Base-by-base conservation (phyloP, 1,284 basidiomycete species). In the Vanrija pseudolonga region DNA sequence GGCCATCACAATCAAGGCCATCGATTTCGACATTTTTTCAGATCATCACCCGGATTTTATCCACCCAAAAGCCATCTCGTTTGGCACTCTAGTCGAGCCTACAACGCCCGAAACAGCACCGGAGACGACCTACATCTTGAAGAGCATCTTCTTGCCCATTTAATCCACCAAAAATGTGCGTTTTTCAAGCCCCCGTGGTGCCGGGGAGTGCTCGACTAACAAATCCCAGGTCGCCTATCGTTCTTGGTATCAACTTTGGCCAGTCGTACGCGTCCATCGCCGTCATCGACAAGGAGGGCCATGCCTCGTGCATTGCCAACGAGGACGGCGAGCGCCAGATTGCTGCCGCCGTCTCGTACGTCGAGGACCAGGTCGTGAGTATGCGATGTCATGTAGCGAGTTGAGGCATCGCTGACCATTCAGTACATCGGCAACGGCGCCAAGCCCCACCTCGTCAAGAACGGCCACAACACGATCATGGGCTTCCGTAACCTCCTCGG, bases 271-370 rank as follows among this genome's bases (percentile, higher is more conserved):
- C 90, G 28, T 94, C 90, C 45, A 95, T 98, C 67, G 90, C 94
- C 20, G 88, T 97, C 57, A 88, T 97, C 71, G 93, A 91, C 72
- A 97, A 97, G 89, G 90, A 94, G 77, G 90, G 90, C 22, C 80
- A 87, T 42, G 86, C 93, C 32, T 89, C 90, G 71, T 94, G 90
- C 72, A 98, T 98, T 61, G 95, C 95, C 22, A 98, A 98, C 76
- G 94, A 98, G 76, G 95, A 98, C 70, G 95, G 95, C 46, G 95
- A 98, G 75, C 86, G 95, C 40, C 96, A 98, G 79, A 96, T 98
- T 69, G 93, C 93, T 0, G 94, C 90, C 68, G 91, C 92, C 40
- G 82, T 98, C 58, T 86, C 94, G 0, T 98, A 95, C 77, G 85
- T 87, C 59, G 93, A 90, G 22, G 88, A 91, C 73, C 88, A 97